A percentile compares a stretch with the other conserved stretches of the same genome.
Evolutionary conservation across 164 flowering plant genomes (phyloP).

Genomic region (Cinnamomum micranthum): DNA sequence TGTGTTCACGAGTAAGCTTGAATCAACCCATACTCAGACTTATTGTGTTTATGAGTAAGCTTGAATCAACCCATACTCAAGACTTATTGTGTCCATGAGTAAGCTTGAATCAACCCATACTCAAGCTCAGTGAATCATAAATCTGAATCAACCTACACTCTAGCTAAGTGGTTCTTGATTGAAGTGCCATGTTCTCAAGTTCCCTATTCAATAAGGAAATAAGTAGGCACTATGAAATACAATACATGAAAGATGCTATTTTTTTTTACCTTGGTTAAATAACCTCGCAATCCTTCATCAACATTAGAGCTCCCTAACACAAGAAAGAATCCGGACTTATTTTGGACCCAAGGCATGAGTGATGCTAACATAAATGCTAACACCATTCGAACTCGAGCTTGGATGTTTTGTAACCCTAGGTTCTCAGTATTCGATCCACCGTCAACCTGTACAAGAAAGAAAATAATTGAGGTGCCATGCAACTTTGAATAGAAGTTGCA

Average conservation of each 20-base stretch:
- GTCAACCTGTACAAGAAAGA: constrained; percentile 57
- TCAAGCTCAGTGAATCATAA: neutral
- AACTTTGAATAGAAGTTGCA: neutral
- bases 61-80: too few relatives aligned
- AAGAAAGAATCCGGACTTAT: constrained; percentile 73
- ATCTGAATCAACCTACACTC: too few relatives aligned
- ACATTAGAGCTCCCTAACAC: constrained; percentile 97
- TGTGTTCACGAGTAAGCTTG: too few relatives aligned
- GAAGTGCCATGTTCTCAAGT: neutral
- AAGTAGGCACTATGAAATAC: neutral
- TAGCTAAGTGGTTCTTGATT: too few relatives aligned
- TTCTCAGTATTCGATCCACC: constrained; percentile 91
- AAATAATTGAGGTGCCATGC: constrained; percentile 3
- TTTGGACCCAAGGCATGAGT: constrained; percentile 96
- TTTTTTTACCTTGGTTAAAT: constrained; percentile 32
- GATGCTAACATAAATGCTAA: constrained; percentile 95
- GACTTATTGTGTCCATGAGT: neutral
- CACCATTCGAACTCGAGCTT: constrained; percentile 96
- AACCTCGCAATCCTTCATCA: constrained; percentile 96
- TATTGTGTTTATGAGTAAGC: neutral
- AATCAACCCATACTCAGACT: neutral
- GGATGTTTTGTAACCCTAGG: constrained; percentile 90
- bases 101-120: neutral
- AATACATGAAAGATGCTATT: neutral
- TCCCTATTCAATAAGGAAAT: neutral